A percentile compares a stretch with the other conserved stretches of the same genome.
These are phyloP conservation scores for Penicillium pancosmium DNA, from an alignment of 495 filamentous ascomycete species.

Conservation along the genomic window DNA sequence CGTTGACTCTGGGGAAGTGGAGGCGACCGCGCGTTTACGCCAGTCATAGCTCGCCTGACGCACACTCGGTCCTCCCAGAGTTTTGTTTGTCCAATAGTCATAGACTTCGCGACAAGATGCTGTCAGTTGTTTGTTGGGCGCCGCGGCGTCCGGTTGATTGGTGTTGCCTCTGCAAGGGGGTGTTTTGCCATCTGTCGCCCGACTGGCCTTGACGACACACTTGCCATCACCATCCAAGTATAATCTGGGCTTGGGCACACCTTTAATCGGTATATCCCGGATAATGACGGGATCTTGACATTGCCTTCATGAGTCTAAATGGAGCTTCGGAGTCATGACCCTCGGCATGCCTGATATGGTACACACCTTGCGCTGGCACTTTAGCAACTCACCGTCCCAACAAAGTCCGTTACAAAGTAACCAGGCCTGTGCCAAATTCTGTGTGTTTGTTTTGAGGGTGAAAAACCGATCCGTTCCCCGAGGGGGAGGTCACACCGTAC, in stretches of 20 bases:
- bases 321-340: not conserved
- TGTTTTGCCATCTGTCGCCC: not conserved
- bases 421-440: not conserved
- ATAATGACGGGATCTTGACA: not conserved
- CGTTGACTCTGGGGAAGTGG: constrained; percentile 3
- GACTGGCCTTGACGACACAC: not conserved
- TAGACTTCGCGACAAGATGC: not conserved
- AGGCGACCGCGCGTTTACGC: constrained; percentile 3
- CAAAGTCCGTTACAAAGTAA: not conserved
- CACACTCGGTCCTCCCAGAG: not conserved
- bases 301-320: not conserved
- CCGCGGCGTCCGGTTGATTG: not conserved
- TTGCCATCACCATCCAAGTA: not conserved
- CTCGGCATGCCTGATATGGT: constrained; percentile 7
- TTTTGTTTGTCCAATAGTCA: not conserved
- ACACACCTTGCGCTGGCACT: not conserved
- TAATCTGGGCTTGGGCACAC: not conserved
- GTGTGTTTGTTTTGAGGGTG: not conserved
- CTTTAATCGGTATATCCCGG: constrained; percentile 1
- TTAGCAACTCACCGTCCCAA: not conserved
- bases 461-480: not conserved
- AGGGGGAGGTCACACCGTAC: not conserved
- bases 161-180: constrained; percentile 2
- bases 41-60: not conserved
- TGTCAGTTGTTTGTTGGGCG: constrained; percentile 1